Evolutionary conservation across 768 basidiomycete genomes (phyloP).

Genomic region (Mycena latifolia): DNA sequence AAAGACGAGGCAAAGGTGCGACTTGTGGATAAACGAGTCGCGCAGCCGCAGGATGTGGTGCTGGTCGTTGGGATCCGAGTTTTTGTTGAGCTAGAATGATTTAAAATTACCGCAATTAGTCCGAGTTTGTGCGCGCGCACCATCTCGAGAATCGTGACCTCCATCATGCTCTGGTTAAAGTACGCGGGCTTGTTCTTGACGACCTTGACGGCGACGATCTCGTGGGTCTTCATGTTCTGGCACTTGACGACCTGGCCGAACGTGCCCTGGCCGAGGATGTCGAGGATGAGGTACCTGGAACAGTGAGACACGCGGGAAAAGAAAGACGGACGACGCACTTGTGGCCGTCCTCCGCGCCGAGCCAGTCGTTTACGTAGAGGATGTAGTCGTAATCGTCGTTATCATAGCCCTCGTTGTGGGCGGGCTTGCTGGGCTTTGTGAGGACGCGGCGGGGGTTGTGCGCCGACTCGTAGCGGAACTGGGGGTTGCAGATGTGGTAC

Average conservation of each 20-base stretch:
- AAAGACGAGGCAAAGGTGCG: constrained; percentile 97
- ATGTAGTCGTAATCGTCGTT: constrained; percentile 99
- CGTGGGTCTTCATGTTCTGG: constrained; percentile 99
- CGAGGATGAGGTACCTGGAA: constrained; percentile 92
- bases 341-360: constrained; percentile 95
- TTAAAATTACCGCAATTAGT: neutral
- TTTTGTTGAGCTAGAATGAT: constrained; percentile 83
- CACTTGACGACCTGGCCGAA: constrained; percentile 99
- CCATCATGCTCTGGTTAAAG: constrained; percentile 99
- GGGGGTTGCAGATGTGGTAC: constrained; percentile 94
- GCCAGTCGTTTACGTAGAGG: constrained; percentile 97
- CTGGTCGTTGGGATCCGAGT: constrained; percentile 93
- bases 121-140: no score
- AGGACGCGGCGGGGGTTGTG: constrained; percentile 97
- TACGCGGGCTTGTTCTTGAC: constrained; percentile 99
- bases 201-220: constrained; percentile 98
- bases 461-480: constrained; percentile 93
- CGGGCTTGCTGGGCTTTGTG: constrained; percentile 97
- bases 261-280: constrained; percentile 98
- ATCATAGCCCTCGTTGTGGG: constrained; percentile 96
- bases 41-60: constrained; percentile 96
- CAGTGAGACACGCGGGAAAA: constrained; percentile 22
- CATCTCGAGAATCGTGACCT: constrained; percentile 96
- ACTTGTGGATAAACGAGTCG: constrained; percentile 97
- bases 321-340: constrained; percentile 70